phyloP scores from a whole-genome alignment of 768 basidiomycete genomes.

The Amanita pallidorosea region DNA sequence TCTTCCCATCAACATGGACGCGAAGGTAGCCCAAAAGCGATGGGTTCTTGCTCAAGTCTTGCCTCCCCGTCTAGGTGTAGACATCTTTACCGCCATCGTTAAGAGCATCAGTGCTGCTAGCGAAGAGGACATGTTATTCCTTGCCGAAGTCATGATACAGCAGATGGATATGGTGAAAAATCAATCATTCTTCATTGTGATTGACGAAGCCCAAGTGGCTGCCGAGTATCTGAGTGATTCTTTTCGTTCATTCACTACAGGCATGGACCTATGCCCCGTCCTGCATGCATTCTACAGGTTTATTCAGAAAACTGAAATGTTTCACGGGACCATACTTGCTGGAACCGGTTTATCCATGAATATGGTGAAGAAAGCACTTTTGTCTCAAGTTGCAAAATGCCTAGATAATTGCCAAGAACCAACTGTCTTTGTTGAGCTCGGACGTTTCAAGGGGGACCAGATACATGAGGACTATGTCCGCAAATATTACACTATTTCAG shows the following conservation, averaged over 20 bases:
- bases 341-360: conserved; percentile 9
- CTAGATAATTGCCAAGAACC: background rate
- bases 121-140: background rate
- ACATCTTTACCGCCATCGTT: conserved; percentile 5
- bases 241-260: too few species aligned
- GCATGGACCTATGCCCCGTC: too few species aligned
- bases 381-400: conserved; percentile 4
- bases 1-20: too few species aligned
- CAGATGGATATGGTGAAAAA: background rate
- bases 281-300: conserved; percentile 7
- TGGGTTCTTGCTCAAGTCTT: conserved; percentile 6
- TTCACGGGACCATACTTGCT: conserved; percentile 6
- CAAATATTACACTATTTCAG: too few species aligned
- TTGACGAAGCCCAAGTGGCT: too few species aligned
- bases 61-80: background rate
- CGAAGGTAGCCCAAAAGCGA: conserved; percentile 6
- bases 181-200: conserved; percentile 2
- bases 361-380: conserved; percentile 5
- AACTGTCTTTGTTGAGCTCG: too few species aligned
- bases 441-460: too few species aligned
- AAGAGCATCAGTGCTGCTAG: too few species aligned
- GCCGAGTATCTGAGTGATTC: too few species aligned
- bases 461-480: too few species aligned
- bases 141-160: background rate
- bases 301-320: conserved; percentile 1